phyloP scores from a whole-genome alignment of 179 eudicot species.

The Silene noctiflora region DNA sequence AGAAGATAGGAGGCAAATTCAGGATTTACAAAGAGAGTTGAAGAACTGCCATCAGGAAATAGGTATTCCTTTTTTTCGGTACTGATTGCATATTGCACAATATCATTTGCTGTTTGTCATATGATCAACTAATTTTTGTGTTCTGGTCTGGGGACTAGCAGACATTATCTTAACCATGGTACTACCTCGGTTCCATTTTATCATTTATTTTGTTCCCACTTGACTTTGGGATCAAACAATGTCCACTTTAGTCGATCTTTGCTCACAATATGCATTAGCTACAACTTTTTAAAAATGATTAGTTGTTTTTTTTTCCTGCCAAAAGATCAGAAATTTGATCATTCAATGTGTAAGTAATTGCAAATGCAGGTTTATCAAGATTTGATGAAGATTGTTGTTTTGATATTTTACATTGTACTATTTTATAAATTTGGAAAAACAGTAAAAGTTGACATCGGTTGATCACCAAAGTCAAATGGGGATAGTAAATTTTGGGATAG shows the following conservation, averaged over 20 bases:
- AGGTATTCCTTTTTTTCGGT: conserved; percentile 36
- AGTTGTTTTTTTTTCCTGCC: not conserved
- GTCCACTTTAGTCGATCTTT: not conserved
- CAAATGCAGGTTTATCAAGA: no score
- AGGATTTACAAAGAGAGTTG: conserved; percentile 61
- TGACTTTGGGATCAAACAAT: no score
- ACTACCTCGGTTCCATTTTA: not conserved
- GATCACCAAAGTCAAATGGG: no score
- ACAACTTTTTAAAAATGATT: not conserved
- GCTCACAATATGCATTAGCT: not conserved
- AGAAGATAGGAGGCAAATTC: conserved; percentile 51
- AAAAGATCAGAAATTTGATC: not conserved
- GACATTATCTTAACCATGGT: not conserved
- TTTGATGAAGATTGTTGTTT: no score
- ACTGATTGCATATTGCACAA: conserved; percentile 2
- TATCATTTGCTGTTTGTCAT: not conserved
- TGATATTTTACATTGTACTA: no score
- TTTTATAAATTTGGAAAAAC: no score
- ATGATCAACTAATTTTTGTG: not conserved
- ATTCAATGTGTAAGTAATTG: no score
- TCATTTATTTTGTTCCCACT: not conserved
- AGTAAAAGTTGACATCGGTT: no score
- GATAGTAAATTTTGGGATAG: no score
- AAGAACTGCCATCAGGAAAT: conserved; percentile 65
- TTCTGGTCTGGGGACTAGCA: not conserved